Base-by-base conservation (phyloP, 805 yeast species). In the Monosporozyma siamensis region DNA sequence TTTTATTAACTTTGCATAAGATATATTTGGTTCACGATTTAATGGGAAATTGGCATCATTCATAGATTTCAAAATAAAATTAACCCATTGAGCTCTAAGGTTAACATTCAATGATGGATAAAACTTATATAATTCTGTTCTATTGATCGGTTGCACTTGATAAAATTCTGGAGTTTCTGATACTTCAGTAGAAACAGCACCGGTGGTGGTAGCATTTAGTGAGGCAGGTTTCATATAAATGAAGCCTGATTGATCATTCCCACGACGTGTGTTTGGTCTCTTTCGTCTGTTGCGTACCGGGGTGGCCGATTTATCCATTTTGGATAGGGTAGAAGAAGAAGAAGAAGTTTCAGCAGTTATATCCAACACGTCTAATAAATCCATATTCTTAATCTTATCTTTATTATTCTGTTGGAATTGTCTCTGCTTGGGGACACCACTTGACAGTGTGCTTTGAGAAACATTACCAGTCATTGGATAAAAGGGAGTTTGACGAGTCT, bases 31-130 rank as follows among this genome's bases (percentile, higher is more conserved):
- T 8, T 42, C 42, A 40, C 60, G 54, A 36, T 49, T 32, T 1
- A 54, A 29, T 1, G 65, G 65, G 42, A 48, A 60, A 30, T 55
- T 46, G 8, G 52, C 44, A 7, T 56, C 43, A 15, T 42, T 48
- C 48, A 60, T 38, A 4, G 51, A 40, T 4, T 44, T 40, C 8
- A 57, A 25, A 6, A 59, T 55, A 43, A 45, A 58, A 15, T 41
- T 45, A 20, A 47, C 38, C 40, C 53, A 22, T 38, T 55, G 55
- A 2, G 59, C 44, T 4, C 44, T 38, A 2, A 48, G 40, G 12
- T 52, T 47, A 26, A 47, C 44, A 11, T 48, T 47, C n/a, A 58
- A 38, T 15, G 40, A 38, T 7, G 64, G 54, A 12, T 50, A 44
- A 38, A 51, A 54, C 38, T 52, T 55, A 26, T 59, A 38, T 30